Percentiles rank a stretch among this genome's conserved stretches.
Evolutionary conservation across 805 yeast genomes (phyloP).

Genomic region (Kodamaea fukazawae): DNA sequence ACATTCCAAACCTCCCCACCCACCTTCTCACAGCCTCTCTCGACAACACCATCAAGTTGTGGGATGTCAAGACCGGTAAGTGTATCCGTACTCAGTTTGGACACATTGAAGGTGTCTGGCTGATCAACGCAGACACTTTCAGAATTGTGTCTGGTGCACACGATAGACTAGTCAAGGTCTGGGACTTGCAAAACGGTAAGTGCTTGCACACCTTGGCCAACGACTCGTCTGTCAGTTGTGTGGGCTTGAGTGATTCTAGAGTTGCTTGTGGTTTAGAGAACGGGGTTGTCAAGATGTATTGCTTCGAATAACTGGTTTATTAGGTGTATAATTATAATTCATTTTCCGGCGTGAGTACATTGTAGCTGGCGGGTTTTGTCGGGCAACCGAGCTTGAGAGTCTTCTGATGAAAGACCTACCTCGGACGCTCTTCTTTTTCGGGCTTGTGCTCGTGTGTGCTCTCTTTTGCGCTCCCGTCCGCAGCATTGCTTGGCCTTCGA

Average conservation of each 20-base stretch:
- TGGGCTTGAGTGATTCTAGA: constrained; percentile 83
- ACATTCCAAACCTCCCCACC: constrained; percentile 56
- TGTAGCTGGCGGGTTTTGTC: too few relatives aligned
- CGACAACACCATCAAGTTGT: constrained; percentile 88
- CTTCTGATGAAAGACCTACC: too few relatives aligned
- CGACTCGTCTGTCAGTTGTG: constrained; percentile 58
- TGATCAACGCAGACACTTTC: constrained; percentile 92
- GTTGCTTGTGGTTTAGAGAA: constrained; percentile 88
- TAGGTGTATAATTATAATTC: too few relatives aligned
- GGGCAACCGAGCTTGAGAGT: too few relatives aligned
- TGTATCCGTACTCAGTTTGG: constrained; percentile 95
- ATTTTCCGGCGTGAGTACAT: too few relatives aligned
- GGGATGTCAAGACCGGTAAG: constrained; percentile 85
- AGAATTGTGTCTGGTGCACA: constrained; percentile 94
- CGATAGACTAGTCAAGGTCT: constrained; percentile 82
- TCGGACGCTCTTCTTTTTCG: too few relatives aligned
- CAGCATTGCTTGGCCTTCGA: too few relatives aligned
- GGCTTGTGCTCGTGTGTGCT: too few relatives aligned
- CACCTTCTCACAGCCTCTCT: constrained; percentile 83
- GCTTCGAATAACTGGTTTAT: constrained; percentile 52
- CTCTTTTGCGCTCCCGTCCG: too few relatives aligned
- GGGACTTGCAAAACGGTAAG: constrained; percentile 94
- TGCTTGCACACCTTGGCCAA: constrained; percentile 92
- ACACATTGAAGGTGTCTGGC: constrained; percentile 98
- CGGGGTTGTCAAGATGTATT: constrained; percentile 82